Evolutionary conservation across 192 early-diverging fungal species (phyloP), one percentile per base, ranked within the genome.

Genomic region (Linnemannia zychae): DNA sequence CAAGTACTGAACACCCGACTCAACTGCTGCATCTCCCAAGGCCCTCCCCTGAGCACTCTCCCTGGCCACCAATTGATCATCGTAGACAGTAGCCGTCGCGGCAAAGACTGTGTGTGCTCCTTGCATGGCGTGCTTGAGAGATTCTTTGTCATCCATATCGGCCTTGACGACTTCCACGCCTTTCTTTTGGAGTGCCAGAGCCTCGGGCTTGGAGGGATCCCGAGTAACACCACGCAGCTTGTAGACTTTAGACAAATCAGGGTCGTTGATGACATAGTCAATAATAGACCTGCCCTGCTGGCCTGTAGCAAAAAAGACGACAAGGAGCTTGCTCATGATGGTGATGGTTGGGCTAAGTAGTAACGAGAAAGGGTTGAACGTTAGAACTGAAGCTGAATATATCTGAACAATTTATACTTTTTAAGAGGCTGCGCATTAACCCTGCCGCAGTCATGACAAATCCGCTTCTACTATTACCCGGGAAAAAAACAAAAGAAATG

Each of bases 261-360:
- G 69, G 38, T 82, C 75, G 17, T 82, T 71, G 33, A 82, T 37
- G 50, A 82, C 75, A 31, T 63, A 67, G 31, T 77, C 28, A 22
- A 48, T 66, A 34, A 82, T 75, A 0, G 80, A 76, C 2, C 70
- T 69, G 53, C 80, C 80, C 49, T 82, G 70, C 16, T 63, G 40
- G 49, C 80, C 80, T 31, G 80, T 82, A 31, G 75, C 80, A n/a
- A 74, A 74, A 52, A 82, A 72, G 34, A 82, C 80, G 15, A 77
- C 71, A 31, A 82, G 63, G 50, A 82, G 22, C 31, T 82, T 82
- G 40, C 60, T 52, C 80, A 82, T 82, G 47, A 63, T 65, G 34
- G 20, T 67, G n/a, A n/a, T n/a, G n/a, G n/a, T n/a, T n/a, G n/a
- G n/a, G n/a, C n/a, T n/a, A n/a, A n/a, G n/a, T n/a, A n/a, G n/a